Percentiles rank a stretch among this genome's conserved stretches.
phyloP scores from a whole-genome alignment of 176 grass and related monocot genomes.

The Bolboschoenus planiculmis region DNA sequence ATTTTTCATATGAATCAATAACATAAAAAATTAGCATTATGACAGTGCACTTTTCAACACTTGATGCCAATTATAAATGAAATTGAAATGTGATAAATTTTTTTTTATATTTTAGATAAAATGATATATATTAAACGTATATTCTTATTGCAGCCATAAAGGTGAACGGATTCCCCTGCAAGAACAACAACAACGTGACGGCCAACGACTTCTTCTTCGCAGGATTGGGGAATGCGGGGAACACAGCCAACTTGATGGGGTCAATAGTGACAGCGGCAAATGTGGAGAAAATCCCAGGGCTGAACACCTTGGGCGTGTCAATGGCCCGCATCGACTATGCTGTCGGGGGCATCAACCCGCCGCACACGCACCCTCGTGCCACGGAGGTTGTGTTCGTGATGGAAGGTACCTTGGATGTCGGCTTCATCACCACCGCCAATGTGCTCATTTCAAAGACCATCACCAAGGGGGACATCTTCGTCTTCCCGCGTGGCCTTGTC shows the following conservation, averaged over 20 bases:
- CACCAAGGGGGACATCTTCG: constrained; percentile 49
- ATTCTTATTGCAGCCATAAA: constrained; percentile 36
- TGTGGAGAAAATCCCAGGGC: constrained; percentile 41
- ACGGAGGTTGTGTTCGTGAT: constrained; percentile 74
- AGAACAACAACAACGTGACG: constrained; percentile 41
- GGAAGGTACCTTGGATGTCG: constrained; percentile 57
- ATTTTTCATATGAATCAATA: too few species aligned
- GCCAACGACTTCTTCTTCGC: constrained; percentile 63
- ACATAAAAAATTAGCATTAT: too few species aligned
- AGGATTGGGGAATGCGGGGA: constrained; percentile 33
- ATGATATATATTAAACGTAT: not conserved
- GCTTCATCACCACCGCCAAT: constrained; percentile 68
- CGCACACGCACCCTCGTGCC: constrained; percentile 77
- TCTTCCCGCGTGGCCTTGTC: constrained; percentile 57
- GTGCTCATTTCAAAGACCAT: constrained; percentile 48
- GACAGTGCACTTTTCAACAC: not conserved
- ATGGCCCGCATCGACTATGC: constrained; percentile 75
- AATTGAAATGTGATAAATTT: not conserved
- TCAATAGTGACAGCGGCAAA: constrained; percentile 42
- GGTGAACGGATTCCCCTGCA: constrained; percentile 75
- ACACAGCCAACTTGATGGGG: constrained; percentile 40
- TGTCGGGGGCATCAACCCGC: constrained; percentile 43
- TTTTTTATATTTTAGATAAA: not conserved
- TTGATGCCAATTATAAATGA: not conserved
- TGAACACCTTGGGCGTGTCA: constrained; percentile 76